phyloP scores from a whole-genome alignment of 352 stramenopile genomes.

The Phytophthora sojae region DNA sequence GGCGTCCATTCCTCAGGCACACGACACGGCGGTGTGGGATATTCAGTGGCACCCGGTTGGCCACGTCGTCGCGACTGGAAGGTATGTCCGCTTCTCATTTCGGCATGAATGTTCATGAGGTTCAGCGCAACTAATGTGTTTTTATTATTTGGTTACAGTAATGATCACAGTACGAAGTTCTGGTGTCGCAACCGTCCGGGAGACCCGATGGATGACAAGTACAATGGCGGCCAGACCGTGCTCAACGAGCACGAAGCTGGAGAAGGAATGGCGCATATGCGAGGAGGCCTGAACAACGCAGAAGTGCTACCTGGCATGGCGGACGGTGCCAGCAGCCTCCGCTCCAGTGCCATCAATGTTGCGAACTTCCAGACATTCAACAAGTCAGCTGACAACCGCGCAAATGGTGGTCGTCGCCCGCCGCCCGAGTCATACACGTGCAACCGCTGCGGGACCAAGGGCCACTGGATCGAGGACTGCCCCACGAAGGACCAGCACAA shows the following conservation, averaged over 20 bases:
- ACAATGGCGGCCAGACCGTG: constrained; percentile 80
- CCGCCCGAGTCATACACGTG: constrained; percentile 89
- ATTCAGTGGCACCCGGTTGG: constrained; percentile 98
- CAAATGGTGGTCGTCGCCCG: constrained; percentile 51
- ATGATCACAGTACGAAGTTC: constrained; percentile 98
- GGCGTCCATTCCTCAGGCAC: constrained; percentile 90
- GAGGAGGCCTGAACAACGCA: constrained; percentile 34
- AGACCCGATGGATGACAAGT: constrained; percentile 91
- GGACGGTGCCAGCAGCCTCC: constrained; percentile 60
- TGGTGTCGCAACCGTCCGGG: constrained; percentile 96
- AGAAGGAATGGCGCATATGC: constrained; percentile 35
- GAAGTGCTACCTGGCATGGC: constrained; percentile 79
- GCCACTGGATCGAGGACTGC: constrained; percentile 90
- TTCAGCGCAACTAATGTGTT: neutral
- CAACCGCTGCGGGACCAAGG: constrained; percentile 87
- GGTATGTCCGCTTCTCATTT: constrained; percentile 34
- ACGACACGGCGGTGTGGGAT: constrained; percentile 98
- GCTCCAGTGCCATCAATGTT: constrained; percentile 73
- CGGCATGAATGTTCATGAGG: neutral
- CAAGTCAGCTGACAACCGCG: constrained; percentile 43
- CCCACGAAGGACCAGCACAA: constrained; percentile 80
- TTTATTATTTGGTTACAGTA: constrained; percentile 49
- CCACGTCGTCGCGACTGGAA: constrained; percentile 96
- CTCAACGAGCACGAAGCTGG: constrained; percentile 74
- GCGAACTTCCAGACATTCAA: constrained; percentile 79